Evolutionary conservation across 176 grass and related monocot genomes (phyloP).

Genomic region (Oryza nivara): DNA sequence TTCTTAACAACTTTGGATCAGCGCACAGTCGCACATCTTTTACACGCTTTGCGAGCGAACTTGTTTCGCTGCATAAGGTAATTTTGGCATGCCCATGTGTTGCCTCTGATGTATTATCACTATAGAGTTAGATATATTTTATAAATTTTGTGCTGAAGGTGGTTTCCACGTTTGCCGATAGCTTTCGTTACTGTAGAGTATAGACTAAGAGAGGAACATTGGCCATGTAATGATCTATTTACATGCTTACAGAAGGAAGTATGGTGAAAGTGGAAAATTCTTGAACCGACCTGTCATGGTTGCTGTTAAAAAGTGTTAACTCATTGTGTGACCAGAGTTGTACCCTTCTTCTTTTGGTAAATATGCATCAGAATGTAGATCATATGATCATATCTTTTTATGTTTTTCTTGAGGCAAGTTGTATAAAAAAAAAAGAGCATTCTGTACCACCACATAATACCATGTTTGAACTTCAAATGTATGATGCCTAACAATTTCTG

Average conservation of each 20-base stretch:
- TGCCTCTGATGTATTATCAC: neutral
- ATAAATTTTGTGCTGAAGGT: neutral
- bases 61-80: neutral
- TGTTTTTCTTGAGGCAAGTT: conserved; percentile 18
- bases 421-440: neutral
- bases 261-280: neutral
- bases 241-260: neutral
- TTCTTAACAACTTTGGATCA: neutral
- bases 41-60: neutral
- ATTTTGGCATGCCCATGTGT: neutral
- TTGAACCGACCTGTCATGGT: neutral
- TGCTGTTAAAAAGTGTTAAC: conserved; percentile 7
- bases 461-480: neutral
- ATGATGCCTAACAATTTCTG: neutral
- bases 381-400: neutral
- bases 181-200: neutral
- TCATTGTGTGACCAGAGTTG: neutral
- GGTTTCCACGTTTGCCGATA: neutral
- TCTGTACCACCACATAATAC: neutral
- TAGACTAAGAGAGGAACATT: neutral
- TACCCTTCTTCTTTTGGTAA: neutral
- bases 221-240: neutral
- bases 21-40: neutral
- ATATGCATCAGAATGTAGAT: neutral
- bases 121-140: neutral